These are phyloP conservation scores for Fusarium vanettenii DNA, from an alignment of 2,329 filamentous ascomycete species.

Conservation along the genomic window DNA sequence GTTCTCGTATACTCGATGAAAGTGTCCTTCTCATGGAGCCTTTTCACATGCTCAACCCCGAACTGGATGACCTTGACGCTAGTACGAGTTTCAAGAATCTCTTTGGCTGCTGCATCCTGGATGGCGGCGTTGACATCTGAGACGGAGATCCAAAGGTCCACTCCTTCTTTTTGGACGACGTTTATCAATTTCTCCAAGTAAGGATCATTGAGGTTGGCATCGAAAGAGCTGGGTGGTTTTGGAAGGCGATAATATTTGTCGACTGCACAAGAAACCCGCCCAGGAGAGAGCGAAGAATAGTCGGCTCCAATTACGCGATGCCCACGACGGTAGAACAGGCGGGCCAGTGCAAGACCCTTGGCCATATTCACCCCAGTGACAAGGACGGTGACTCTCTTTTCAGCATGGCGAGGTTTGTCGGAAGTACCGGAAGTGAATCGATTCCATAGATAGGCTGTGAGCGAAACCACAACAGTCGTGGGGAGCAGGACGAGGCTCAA, in stretches of 20 bases:
- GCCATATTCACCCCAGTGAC: conserved; percentile 80
- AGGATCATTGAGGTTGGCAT: conserved; percentile 45
- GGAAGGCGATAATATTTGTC: conserved; percentile 63
- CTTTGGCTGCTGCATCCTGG: conserved; percentile 74
- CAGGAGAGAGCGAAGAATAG: conserved; percentile 63
- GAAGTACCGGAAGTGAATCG: neutral
- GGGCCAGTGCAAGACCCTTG: conserved; percentile 75
- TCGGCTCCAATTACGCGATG: conserved; percentile 81
- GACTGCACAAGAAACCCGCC: conserved; percentile 69
- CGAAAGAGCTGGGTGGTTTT: conserved; percentile 35
- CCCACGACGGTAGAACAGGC: conserved; percentile 71
- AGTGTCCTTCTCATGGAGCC: conserved; percentile 71
- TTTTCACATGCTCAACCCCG: conserved; percentile 64
- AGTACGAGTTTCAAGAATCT: conserved; percentile 68
- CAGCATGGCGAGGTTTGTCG: neutral
- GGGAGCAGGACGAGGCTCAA: conserved; percentile 28
- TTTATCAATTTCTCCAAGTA: conserved; percentile 69
- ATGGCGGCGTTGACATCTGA: conserved; percentile 74
- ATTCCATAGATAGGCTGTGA: conserved; percentile 20
- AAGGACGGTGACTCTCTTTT: conserved; percentile 62
- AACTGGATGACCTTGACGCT: conserved; percentile 74
- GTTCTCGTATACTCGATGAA: conserved; percentile 70
- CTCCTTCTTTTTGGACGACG: conserved; percentile 68
- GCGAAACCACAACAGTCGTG: neutral
- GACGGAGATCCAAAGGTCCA: conserved; percentile 80